Conservation (phyloP, 345 rosid species). For the Eucalyptus coolabah region DNA sequence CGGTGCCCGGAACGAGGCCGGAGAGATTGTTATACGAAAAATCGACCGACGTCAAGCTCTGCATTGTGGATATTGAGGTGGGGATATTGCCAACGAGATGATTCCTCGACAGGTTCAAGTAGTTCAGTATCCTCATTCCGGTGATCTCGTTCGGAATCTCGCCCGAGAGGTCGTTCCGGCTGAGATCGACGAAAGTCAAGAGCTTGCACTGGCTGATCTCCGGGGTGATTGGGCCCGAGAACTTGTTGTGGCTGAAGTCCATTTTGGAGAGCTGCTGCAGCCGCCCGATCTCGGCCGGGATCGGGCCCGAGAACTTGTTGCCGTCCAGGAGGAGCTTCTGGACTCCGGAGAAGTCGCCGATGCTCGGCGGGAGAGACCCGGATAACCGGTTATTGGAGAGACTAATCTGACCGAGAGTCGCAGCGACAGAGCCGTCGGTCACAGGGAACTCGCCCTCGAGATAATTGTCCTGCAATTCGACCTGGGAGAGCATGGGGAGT, state of each 20-base stretch:
- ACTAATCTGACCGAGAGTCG: conserved; percentile 31
- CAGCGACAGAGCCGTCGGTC: conserved; percentile 3
- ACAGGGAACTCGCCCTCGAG: conserved; percentile 27
- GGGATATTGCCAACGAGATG: conserved; percentile 40
- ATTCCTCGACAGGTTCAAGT: conserved; percentile 34
- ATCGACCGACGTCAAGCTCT: conserved; percentile 47
- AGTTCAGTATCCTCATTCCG: conserved; percentile 37
- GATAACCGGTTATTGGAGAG: conserved; percentile 30
- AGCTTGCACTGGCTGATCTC: conserved; percentile 41
- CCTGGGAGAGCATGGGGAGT: conserved; percentile 26
- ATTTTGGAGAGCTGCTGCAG: conserved; percentile 45
- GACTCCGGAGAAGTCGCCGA: conserved; percentile 36
- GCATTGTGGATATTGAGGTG: conserved; percentile 29
- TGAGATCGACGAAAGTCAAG: conserved; percentile 37
- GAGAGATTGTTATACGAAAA: conserved; percentile 42
- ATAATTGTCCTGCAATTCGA: conserved; percentile 35
- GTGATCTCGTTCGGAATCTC: conserved; percentile 32
- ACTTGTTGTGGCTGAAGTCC: conserved; percentile 35
- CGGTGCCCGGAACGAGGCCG: conserved; percentile 37
- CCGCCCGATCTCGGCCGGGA: conserved; percentile 30
- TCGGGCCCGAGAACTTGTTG: conserved; percentile 24
- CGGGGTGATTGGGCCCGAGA: conserved; percentile 27
- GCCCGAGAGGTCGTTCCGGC: conserved; percentile 30
- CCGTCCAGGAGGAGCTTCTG: conserved; percentile 44
- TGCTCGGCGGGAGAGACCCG: conserved; percentile 24